Evolutionary conservation across 2,329 filamentous ascomycete genomes (phyloP), one percentile per base, ranked within the genome.

Genomic region (Arthrobotrys iridis): DNA sequence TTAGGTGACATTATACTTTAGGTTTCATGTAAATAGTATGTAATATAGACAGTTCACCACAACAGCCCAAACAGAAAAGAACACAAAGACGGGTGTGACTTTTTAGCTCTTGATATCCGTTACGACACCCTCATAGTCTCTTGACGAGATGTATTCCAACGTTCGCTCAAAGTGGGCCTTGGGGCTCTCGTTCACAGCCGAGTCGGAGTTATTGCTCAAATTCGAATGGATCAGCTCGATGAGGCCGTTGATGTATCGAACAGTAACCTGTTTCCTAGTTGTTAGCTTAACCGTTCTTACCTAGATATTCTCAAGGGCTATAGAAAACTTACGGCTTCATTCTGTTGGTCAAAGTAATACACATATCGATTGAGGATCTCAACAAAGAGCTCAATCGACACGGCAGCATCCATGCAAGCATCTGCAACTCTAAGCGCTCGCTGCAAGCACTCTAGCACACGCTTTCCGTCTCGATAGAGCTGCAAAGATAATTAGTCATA

Each of bases 201-300:
- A 92, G 79, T 95, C 92, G 79, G 90, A 88, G 81, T 93, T 90
- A 81, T 92, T 95, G 67, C 91, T 93, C 30, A 99, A 86, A 81
- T 99, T 99, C 20, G 93, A 97, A 83, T 99, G 93, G 80, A 99
- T 98, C 77, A 99, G 88, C 84, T 99, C 95, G 81, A 99, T 98
- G 58, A 99, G 88, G 2, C 95, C 95, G 81, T 99, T 99, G 77
- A 99, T 87, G 82, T 98, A 99, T 83, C 98, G 98, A 1, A 91
- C 97, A 3, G 95, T 99, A 40, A 99, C 87, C 87, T 88, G 62
- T 43, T 43, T 3, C 5, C 7, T 4, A 10, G 3, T 4, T 18
- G 63, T 80, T 77, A 79, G 64, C n/a, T 6, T n/a, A n/a, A n/a
- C n/a, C n/a, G n/a, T n/a, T n/a, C n/a, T n/a, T n/a, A n/a, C n/a